Base-by-base conservation (phyloP, 108 stramenopile genomes). In the Pelagomonas calceolata region DNA sequence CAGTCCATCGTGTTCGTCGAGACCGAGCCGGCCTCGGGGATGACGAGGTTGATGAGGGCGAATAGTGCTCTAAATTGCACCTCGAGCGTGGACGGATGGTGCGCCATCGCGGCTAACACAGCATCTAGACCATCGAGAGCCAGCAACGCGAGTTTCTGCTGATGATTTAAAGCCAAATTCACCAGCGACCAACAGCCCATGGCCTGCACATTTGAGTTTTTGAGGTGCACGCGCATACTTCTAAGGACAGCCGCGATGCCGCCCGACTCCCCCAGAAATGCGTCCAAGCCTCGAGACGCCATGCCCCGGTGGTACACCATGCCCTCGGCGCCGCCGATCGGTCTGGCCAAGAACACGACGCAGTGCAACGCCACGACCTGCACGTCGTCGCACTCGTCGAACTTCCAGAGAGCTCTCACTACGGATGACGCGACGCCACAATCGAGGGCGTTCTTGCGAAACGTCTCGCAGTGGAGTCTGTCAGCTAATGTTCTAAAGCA, bases 151-250 rank as follows among this genome's bases (percentile, higher is more conserved):
- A 80, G 80, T 78, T 95, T 95, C 76, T 92, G 92, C 29, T 82
- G 73, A 36, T 91, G 89, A 44, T 87, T 88, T 9, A 95, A 77
- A 7, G 94, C 91, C 73, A 95, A 83, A 74, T 95, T 95, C 43
- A 95, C 94, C 75, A 95, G 70, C 17, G 88, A 86, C 94, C 94
- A 95, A 75, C 94, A 95, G 71, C 90, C 88, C 94, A 93, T 93
- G 33, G 94, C 91, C 73, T 92, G 92, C n/a, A 92, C 85, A 29
- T 80, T 68, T 34, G 80, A 89, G 70, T 91, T 82, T 30, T 81
- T 76, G 34, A 77, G 82, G 76, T 91, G 90, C 15, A 88, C 70
- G 64, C 71, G 75, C 92, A 95, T 93, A 32, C 90, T 88, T 69
- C 89, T 89, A 36, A 95, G 80, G 85, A 95, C 88, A 60, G 92